Evolutionary conservation across 1,284 basidiomycete species (phyloP).

Genomic region (Lignosus rhinocerotis): DNA sequence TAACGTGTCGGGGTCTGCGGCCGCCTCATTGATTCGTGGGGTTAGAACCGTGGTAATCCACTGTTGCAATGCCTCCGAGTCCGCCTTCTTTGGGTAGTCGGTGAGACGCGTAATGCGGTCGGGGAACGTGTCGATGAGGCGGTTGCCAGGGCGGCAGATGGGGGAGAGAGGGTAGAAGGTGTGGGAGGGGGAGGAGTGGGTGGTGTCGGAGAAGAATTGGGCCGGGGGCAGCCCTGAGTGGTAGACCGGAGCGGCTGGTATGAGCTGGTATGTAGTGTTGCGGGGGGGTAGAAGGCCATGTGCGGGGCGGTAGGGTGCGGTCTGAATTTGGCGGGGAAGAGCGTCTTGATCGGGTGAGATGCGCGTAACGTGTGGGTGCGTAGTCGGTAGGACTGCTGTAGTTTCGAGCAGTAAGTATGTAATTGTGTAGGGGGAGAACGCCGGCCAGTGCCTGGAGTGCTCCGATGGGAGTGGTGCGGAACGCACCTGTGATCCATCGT

Average conservation of each 20-base stretch:
- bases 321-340: background rate
- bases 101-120: background rate
- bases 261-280: background rate
- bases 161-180: background rate
- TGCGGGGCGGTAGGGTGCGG: background rate
- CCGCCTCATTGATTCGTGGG: background rate
- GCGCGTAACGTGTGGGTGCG: background rate
- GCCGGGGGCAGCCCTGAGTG: too few species aligned
- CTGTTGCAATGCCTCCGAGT: background rate
- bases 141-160: background rate
- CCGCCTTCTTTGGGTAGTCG: background rate
- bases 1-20: background rate
- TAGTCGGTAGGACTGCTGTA: background rate
- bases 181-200: too few species aligned
- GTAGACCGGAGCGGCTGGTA: too few species aligned
- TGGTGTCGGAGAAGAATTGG: background rate
- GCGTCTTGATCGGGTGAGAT: background rate
- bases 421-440: background rate
- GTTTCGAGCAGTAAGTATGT: background rate
- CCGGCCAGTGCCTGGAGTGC: background rate
- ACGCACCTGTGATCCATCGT: constrained; percentile 10
- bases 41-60: constrained; percentile 6
- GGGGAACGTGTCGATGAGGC: background rate
- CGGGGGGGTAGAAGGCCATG: background rate
- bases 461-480: constrained; percentile 4